phyloP scores from a whole-genome alignment of 441 rosid genomes.

The Geranium incanum region DNA sequence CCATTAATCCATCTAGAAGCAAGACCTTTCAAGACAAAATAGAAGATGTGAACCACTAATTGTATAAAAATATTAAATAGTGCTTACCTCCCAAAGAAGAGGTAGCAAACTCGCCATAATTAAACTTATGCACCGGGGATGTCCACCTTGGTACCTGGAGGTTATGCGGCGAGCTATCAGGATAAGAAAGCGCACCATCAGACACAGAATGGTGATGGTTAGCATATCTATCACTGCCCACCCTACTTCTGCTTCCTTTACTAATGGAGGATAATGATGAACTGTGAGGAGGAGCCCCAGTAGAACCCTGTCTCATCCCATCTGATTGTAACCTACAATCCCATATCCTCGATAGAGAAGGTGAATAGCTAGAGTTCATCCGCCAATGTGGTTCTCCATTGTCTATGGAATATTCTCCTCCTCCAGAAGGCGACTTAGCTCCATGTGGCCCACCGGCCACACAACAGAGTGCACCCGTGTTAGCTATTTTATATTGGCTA shows the following conservation, averaged over 20 bases:
- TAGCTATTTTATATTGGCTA: constrained; percentile 48
- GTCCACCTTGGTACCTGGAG: constrained; percentile 52
- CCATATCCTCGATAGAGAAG: constrained; percentile 57
- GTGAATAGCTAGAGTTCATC: constrained; percentile 77
- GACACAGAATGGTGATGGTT: constrained; percentile 63
- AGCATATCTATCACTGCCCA: constrained; percentile 36
- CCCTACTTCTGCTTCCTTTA: constrained; percentile 47
- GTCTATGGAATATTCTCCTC: constrained; percentile 35
- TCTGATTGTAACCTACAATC: constrained; percentile 50
- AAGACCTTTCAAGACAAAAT: neutral
- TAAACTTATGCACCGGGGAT: constrained; percentile 47
- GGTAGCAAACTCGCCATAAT: constrained; percentile 32
- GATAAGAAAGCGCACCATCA: constrained; percentile 54
- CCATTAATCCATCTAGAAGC: neutral
- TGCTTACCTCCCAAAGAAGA: constrained; percentile 41
- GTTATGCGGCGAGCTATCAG: constrained; percentile 49
- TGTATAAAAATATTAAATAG: neutral
- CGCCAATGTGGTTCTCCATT: constrained; percentile 59
- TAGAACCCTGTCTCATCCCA: constrained; percentile 32
- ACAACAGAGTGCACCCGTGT: constrained; percentile 94
- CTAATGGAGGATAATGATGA: constrained; percentile 39
- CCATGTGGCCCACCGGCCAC: constrained; percentile 93
- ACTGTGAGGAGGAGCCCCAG: constrained; percentile 30
- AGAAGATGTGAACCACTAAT: neutral
- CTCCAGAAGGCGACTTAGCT: constrained; percentile 41